phyloP scores from a whole-genome alignment of 768 basidiomycete species.

The Naganishia kalamii region DNA sequence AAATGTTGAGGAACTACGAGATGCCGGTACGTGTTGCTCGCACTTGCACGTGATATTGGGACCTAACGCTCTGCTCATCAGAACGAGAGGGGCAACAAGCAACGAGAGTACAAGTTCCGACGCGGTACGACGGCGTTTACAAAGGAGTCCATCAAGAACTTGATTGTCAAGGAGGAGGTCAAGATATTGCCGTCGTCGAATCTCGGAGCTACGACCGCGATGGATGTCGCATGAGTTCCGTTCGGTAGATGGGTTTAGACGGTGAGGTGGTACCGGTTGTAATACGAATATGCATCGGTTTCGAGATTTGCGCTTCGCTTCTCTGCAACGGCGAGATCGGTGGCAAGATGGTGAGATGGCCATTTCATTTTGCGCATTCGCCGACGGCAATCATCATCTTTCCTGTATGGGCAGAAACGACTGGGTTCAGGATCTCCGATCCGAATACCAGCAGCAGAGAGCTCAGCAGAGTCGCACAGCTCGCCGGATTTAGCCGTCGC shows the following conservation, averaged over 20 bases:
- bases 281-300: background rate
- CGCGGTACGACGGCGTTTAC: constrained; percentile 85
- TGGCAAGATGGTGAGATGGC: too few species aligned
- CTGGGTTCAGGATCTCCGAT: too few species aligned
- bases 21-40: constrained; percentile 55
- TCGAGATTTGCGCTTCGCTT: background rate
- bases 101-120: constrained; percentile 56
- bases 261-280: background rate
- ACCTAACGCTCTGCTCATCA: constrained; percentile 9
- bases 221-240: constrained; percentile 21
- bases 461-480: too few species aligned
- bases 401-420: too few species aligned
- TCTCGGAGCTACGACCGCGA: constrained; percentile 15
- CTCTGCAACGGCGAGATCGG: too few species aligned
- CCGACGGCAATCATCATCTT: too few species aligned
- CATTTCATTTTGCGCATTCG: too few species aligned
- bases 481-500: too few species aligned
- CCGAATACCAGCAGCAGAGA: too few species aligned
- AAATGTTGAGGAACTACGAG: constrained; percentile 89
- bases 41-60: background rate
- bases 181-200: constrained; percentile 35
- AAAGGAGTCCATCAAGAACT: constrained; percentile 64
- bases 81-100: constrained; percentile 47
- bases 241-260: background rate
- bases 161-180: constrained; percentile 68